Base-by-base conservation (phyloP, 2,329 filamentous ascomycete genomes). In the Zymoseptoria brevis region DNA sequence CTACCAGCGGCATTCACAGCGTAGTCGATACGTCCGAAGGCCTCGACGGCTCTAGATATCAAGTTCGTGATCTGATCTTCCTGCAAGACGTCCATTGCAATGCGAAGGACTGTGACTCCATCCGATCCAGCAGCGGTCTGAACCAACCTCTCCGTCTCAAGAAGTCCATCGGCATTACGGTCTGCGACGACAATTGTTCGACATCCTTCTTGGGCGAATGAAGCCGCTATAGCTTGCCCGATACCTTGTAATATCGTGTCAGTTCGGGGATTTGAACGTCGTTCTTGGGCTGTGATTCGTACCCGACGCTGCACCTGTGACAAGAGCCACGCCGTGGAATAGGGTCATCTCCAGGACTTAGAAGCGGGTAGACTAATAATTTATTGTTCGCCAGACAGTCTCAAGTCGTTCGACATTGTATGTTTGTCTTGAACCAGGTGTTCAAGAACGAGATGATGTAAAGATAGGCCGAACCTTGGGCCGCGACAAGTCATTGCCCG, bases 171-270 rank as follows among this genome's bases (percentile, higher is more conserved):
- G 4, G 59, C 58, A 57, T 76, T 72, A 16, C 68, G 70, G 56
- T 79, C 78, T 8, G 75, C 71, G 8, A 80, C 71, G 11, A 72
- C 72, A 55, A 81, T 73, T 48, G 71, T 73, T 5, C 61, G 65
- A 62, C 77, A 80, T 52, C 77, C 77, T 66, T 79, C 77, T 8
- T 63, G 66, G 1, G 74, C 76, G 62, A 80, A 79, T 0, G 77
- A 75, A 16, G 76, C 62, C 19, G 78, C 76, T 16, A 73, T 74
- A 50, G 75, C 74, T 48, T 74, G 72, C 9, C 76, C 76, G 57
- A 79, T 79, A 16, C 76, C 76, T 77, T 22, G 13, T 50, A 13
- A 1, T 55, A 19, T 29, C 55, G 21, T 53, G 30, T 55, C 7
- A 51, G 50, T 21, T 50, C 24, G 24, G n/a, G 30, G 22, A 53